Evolutionary conservation across 2,329 filamentous ascomycete species (phyloP).

Genomic region (Drechslerella dactyloides): DNA sequence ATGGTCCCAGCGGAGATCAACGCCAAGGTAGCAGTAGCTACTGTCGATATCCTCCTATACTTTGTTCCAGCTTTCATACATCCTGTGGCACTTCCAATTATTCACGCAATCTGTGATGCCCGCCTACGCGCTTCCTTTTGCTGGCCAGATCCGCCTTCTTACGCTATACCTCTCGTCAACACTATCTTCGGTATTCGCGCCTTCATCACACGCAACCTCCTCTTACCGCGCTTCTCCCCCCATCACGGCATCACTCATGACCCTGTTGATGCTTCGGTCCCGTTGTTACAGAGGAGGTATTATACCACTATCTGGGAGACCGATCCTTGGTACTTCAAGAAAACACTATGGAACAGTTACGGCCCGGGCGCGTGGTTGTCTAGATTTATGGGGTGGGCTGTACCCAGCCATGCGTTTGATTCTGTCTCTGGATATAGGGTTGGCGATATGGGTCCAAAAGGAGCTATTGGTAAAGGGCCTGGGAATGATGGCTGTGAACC

Average conservation of each 20-base stretch:
- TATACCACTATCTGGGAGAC: slow-evolving; percentile 65
- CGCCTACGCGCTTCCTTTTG: slow-evolving; percentile 14
- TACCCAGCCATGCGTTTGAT: slow-evolving; percentile 62
- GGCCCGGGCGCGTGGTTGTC: slow-evolving; percentile 65
- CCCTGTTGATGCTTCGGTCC: slow-evolving; percentile 63
- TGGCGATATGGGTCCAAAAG: slow-evolving; percentile 68
- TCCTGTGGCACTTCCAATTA: slow-evolving; percentile 62
- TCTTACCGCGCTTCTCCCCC: slow-evolving; percentile 65
- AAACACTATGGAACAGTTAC: slow-evolving; percentile 69
- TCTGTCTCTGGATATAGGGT: slow-evolving; percentile 64
- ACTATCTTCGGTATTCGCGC: slow-evolving; percentile 63
- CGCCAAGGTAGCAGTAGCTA: slow-evolving; percentile 65
- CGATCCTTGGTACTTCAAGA: slow-evolving; percentile 70
- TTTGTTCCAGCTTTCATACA: slow-evolving; percentile 61
- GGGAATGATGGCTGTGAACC: slow-evolving; percentile 46
- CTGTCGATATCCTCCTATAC: slow-evolving; percentile 68
- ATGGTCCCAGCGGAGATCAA: slow-evolving; percentile 66
- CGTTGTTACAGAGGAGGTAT: slow-evolving; percentile 59
- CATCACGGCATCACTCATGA: slow-evolving; percentile 60
- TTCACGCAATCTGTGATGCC: slow-evolving; percentile 66
- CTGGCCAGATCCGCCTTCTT: slow-evolving; percentile 28
- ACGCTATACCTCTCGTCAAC: slow-evolving; percentile 60
- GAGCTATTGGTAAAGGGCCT: slow-evolving; percentile 59
- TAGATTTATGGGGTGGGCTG: slow-evolving; percentile 60
- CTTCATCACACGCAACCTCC: slow-evolving; percentile 65